Conservation (phyloP, 257 asterid species). For the Oldenlandia corymbosa region DNA sequence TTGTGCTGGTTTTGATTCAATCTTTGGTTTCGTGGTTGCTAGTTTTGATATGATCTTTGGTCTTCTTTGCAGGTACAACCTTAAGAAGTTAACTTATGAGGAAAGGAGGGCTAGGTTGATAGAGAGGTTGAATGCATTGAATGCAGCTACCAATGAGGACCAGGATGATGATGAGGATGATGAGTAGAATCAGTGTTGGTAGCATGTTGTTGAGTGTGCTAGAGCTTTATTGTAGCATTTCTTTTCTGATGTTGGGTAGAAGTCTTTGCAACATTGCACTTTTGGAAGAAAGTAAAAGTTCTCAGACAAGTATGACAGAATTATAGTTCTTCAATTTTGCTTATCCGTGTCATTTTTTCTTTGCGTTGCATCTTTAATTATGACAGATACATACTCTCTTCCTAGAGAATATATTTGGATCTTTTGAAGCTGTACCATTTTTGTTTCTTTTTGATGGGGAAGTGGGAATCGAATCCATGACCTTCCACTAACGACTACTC, state of each 20-base stretch:
- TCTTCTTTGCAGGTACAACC: slow-evolving; percentile 45
- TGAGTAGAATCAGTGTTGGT: slow-evolving; percentile 6
- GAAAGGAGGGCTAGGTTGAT: slow-evolving; percentile 62
- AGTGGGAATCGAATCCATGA: no score
- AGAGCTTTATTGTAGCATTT: neutral
- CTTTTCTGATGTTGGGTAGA: neutral
- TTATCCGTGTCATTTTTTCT: no score
- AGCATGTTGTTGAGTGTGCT: neutral
- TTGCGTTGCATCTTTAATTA: neutral
- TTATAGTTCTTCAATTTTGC: neutral
- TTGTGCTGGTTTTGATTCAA: neutral
- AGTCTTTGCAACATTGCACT: neutral
- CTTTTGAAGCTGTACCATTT: no score
- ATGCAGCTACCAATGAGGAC: slow-evolving; percentile 47
- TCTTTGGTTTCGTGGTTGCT: neutral
- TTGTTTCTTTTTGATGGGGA: no score
- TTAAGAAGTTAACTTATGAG: slow-evolving; percentile 63
- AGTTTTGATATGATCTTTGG: neutral
- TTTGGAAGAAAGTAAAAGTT: neutral
- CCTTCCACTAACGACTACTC: no score
- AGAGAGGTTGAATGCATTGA: slow-evolving; percentile 66
- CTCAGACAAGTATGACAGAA: neutral
- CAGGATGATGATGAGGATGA: slow-evolving; percentile 52
- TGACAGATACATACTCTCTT: no score
- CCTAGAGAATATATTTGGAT: no score